Percentiles rank a stretch among this genome's conserved stretches.
Evolutionary conservation across 2,329 filamentous ascomycete species (phyloP).

Genomic region (Xylaria sp.): DNA sequence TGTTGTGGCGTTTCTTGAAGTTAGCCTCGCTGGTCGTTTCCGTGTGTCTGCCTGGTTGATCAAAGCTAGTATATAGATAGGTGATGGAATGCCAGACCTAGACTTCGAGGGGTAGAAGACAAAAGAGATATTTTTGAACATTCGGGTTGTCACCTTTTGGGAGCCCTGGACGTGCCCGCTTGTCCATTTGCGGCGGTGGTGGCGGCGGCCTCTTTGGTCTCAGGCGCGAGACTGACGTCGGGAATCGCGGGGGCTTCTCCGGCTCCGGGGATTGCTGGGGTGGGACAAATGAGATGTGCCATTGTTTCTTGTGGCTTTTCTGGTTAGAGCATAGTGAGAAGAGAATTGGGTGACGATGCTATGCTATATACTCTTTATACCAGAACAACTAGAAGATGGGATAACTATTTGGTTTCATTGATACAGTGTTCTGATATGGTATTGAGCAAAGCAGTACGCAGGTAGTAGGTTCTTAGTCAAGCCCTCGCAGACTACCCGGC

Average conservation of each 20-base stretch:
- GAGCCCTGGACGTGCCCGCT: constrained; percentile 14
- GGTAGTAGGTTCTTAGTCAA: background rate
- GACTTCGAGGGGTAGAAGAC: constrained; percentile 10
- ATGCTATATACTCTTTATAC: background rate
- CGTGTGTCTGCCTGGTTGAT: background rate
- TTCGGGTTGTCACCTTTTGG: constrained; percentile 30
- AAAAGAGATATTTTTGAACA: background rate
- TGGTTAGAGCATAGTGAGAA: constrained; percentile 6
- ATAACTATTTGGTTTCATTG: background rate
- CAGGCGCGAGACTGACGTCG: background rate
- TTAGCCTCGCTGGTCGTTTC: constrained; percentile 7
- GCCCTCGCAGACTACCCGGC: background rate
- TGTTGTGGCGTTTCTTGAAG: constrained; percentile 34
- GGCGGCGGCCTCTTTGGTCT: too few species aligned
- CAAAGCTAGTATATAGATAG: too few species aligned
- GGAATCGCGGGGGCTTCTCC: constrained; percentile 20
- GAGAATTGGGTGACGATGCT: background rate
- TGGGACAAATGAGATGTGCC: constrained; percentile 23
- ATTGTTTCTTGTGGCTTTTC: constrained; percentile 8
- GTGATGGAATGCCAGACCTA: background rate
- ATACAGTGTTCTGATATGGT: background rate
- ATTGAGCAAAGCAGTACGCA: background rate
- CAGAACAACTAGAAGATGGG: background rate
- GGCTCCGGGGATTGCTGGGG: constrained; percentile 25
- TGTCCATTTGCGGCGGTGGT: constrained; percentile 5